phyloP scores from a whole-genome alignment of 1,139 yeast species.

The Diutina mesorugosa region DNA sequence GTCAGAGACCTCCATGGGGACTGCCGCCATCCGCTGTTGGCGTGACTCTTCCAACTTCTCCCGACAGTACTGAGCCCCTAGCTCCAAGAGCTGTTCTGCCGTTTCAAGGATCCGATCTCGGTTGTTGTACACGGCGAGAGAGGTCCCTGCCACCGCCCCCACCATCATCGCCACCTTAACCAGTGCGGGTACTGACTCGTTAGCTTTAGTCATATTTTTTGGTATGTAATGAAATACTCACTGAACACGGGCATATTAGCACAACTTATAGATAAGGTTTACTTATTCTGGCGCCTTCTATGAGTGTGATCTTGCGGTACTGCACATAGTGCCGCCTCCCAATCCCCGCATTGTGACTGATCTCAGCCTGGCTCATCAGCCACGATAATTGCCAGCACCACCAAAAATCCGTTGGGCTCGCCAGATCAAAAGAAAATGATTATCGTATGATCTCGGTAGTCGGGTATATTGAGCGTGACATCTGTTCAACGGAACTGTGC shows the following conservation, averaged over 20 bases:
- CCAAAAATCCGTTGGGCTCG: no score
- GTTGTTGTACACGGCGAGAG: conserved; percentile 22
- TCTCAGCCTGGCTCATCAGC: background rate
- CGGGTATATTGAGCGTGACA: no score
- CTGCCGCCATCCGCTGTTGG: background rate
- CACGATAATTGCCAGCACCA: no score
- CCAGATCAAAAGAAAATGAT: no score
- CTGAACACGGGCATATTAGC: conserved; percentile 8
- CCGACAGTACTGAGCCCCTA: conserved; percentile 24
- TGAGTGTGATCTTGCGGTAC: background rate
- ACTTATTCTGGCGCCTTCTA: no score
- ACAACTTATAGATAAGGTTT: no score
- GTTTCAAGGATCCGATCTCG: conserved; percentile 19
- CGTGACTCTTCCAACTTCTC: conserved; percentile 5
- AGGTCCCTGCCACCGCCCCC: conserved; percentile 28
- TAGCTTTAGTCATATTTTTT: background rate
- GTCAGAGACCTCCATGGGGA: background rate
- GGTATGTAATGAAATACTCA: conserved; percentile 5
- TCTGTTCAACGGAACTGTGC: no score
- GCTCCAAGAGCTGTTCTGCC: conserved; percentile 19
- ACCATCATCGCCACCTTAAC: conserved; percentile 22
- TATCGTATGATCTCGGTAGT: no score
- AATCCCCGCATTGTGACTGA: background rate
- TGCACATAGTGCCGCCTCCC: background rate
- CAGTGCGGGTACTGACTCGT: conserved; percentile 19